Evolutionary conservation across 208 protist species (phyloP).

Genomic region (Leishmania major): DNA sequence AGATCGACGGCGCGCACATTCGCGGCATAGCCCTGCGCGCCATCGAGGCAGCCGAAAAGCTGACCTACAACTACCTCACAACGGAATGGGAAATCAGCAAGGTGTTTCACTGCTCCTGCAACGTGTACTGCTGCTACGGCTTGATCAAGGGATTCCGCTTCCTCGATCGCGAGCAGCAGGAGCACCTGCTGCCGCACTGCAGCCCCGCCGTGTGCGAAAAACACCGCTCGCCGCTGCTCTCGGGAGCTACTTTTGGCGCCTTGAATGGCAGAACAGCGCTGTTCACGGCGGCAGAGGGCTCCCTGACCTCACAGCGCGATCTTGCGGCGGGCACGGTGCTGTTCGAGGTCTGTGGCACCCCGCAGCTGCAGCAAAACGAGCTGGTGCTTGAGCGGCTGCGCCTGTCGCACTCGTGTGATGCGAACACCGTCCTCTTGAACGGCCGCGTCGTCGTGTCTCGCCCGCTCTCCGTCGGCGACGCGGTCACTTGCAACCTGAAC

Average conservation of each 20-base stretch:
- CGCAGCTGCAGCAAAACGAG: slow-evolving; percentile 36
- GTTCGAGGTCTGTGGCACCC: slow-evolving; percentile 31
- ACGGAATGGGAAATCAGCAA: slow-evolving; percentile 87
- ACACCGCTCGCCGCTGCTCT: slow-evolving; percentile 44
- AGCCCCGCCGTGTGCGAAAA: slow-evolving; percentile 76
- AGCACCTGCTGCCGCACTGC: slow-evolving; percentile 64
- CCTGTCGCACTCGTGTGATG: slow-evolving; percentile 76
- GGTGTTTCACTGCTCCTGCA: slow-evolving; percentile 83
- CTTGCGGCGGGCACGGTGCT: slow-evolving; percentile 67
- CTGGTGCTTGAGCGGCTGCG: slow-evolving; percentile 54
- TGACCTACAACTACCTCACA: slow-evolving; percentile 89
- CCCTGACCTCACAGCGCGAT: slow-evolving; percentile 55
- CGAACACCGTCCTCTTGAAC: slow-evolving; percentile 72
- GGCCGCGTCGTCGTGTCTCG: slow-evolving; percentile 54
- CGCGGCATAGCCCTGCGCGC: slow-evolving; percentile 72
- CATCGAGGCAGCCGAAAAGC: slow-evolving; percentile 72
- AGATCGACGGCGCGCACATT: slow-evolving; percentile 65
- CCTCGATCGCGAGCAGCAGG: slow-evolving; percentile 72
- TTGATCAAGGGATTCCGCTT: slow-evolving; percentile 83
- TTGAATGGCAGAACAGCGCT: slow-evolving; percentile 37
- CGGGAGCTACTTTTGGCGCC: slow-evolving; percentile 33
- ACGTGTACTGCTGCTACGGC: slow-evolving; percentile 80
- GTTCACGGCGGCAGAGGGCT: slow-evolving; percentile 39
- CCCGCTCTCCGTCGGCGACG: slow-evolving; percentile 59
- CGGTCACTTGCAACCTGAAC: slow-evolving; percentile 73